phyloP scores from a whole-genome alignment of 306 rosid genomes.

The Astragalus glycyphyllos region DNA sequence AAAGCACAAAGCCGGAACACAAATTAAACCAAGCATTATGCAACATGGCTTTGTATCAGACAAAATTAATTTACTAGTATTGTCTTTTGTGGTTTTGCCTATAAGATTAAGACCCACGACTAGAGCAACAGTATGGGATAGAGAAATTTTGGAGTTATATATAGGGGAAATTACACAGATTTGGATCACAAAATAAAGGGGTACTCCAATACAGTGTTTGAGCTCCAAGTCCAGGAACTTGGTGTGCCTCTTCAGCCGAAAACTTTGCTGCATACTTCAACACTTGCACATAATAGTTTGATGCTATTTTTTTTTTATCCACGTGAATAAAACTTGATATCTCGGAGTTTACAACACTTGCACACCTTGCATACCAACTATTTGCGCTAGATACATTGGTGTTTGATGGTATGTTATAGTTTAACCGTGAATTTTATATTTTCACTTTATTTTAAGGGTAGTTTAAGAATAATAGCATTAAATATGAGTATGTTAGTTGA shows the following conservation, averaged over 20 bases:
- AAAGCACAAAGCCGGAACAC: background rate
- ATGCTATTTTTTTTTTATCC: background rate
- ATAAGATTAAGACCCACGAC: background rate
- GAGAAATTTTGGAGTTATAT: background rate
- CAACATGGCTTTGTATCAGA: background rate
- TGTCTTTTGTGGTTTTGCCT: background rate
- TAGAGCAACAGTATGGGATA: background rate
- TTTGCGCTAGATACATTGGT: too few species aligned
- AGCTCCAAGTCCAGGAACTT: background rate
- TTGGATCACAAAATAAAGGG: background rate
- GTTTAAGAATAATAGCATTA: too few species aligned
- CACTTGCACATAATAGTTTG: background rate
- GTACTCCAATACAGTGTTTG: background rate
- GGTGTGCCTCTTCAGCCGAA: background rate
- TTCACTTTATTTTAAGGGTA: too few species aligned
- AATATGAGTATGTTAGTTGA: too few species aligned
- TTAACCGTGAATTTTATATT: too few species aligned
- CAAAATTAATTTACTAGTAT: conserved; percentile 11
- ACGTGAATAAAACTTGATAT: too few species aligned
- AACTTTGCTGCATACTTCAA: conserved; percentile 4
- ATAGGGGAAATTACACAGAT: background rate
- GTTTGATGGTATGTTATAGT: too few species aligned
- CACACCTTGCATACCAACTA: too few species aligned
- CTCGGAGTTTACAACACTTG: too few species aligned
- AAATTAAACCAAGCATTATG: conserved; percentile 17